These are phyloP conservation scores for Mallotus nudiflorus DNA, from an alignment of 345 rosid genomes.

Conservation along the genomic window DNA sequence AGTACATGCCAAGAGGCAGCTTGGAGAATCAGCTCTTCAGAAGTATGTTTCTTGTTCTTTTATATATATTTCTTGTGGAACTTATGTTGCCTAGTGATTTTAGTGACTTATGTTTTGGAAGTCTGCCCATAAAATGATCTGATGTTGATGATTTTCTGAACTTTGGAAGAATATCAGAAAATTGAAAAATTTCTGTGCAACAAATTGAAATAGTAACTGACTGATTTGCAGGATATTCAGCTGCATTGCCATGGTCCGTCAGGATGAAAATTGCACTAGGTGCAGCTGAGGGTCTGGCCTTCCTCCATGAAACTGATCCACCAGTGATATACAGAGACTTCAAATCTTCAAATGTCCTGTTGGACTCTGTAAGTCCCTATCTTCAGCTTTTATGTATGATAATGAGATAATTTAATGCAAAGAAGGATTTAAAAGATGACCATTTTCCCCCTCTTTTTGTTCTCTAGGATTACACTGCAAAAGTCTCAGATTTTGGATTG, in stretches of 20 bases:
- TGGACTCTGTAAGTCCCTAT: slow-evolving; percentile 56
- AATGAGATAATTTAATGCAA: not conserved
- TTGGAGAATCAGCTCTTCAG: slow-evolving; percentile 72
- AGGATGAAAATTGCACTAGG: slow-evolving; percentile 80
- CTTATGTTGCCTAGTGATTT: not conserved
- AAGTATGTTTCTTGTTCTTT: slow-evolving; percentile 38
- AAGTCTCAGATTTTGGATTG: slow-evolving; percentile 60
- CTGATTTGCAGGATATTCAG: slow-evolving; percentile 45
- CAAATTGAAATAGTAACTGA: too few relatives aligned
- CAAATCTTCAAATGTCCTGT: slow-evolving; percentile 68
- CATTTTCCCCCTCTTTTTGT: not conserved
- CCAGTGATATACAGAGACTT: slow-evolving; percentile 81
- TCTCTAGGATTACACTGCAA: slow-evolving; percentile 47
- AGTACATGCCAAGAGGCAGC: slow-evolving; percentile 73
- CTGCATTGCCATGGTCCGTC: slow-evolving; percentile 60
- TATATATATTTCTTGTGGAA: not conserved
- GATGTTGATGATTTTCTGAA: too few relatives aligned
- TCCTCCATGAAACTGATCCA: slow-evolving; percentile 68
- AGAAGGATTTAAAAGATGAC: too few relatives aligned
- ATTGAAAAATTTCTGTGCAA: too few relatives aligned
- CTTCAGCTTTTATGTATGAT: not conserved
- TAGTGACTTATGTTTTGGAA: too few relatives aligned
- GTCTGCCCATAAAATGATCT: too few relatives aligned
- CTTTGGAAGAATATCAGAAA: too few relatives aligned
- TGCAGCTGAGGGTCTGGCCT: slow-evolving; percentile 81